Conservation (phyloP, 768 basidiomycete species). For the Lepiota venenata region DNA sequence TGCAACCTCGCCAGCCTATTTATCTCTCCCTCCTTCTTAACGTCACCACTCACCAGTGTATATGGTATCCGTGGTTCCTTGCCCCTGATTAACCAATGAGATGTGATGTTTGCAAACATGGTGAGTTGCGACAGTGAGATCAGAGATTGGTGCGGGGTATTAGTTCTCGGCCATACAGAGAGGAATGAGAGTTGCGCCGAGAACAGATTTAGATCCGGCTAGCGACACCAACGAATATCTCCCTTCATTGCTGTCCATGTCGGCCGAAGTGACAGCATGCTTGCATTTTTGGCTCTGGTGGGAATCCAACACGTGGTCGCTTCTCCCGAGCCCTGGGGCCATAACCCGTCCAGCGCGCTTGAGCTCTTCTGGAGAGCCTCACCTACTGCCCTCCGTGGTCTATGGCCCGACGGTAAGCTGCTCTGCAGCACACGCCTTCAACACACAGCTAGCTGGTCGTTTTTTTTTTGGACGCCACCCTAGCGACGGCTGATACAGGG, state of each 20-base stretch:
- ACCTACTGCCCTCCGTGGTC: not conserved
- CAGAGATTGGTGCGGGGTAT: slow-evolving; percentile 12
- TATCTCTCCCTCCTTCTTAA: slow-evolving; percentile 10
- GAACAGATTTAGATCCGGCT: slow-evolving; percentile 8
- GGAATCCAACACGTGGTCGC: not conserved
- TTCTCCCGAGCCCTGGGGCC: no score
- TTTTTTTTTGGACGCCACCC: not conserved
- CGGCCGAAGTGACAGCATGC: slow-evolving; percentile 7
- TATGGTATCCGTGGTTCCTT: slow-evolving; percentile 18
- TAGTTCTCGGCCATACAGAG: not conserved
- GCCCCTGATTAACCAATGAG: slow-evolving; percentile 16
- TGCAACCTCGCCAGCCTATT: slow-evolving; percentile 1
- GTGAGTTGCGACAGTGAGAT: not conserved
- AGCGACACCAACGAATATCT: slow-evolving; percentile 2
- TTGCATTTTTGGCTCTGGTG: not conserved
- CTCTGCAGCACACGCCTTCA: not conserved
- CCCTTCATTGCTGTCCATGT: not conserved
- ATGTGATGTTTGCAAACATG: slow-evolving; percentile 20
- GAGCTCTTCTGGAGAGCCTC: no score
- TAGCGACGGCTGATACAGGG: not conserved
- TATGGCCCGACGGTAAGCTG: not conserved
- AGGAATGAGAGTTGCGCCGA: not conserved
- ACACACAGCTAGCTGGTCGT: not conserved
- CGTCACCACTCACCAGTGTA: slow-evolving; percentile 25
- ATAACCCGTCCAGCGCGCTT: no score